Evolutionary conservation across 805 yeast genomes (phyloP).

Genomic region (Huiozyma naganishii): DNA sequence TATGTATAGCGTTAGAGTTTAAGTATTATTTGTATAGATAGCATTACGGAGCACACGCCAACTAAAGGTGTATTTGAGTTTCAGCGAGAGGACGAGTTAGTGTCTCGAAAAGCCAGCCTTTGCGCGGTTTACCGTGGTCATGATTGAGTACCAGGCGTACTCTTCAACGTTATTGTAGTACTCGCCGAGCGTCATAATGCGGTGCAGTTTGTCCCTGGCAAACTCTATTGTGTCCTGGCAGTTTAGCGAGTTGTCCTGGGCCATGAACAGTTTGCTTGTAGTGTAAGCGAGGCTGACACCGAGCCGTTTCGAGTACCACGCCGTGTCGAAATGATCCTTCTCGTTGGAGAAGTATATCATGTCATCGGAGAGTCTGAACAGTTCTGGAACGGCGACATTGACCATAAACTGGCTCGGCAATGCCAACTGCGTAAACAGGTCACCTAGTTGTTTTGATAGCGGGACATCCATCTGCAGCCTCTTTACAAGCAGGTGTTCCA

Average conservation of each 20-base stretch:
- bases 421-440: conserved; percentile 45
- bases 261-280: conserved; percentile 68
- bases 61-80: too few relatives aligned
- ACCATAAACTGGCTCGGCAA: conserved; percentile 49
- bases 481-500: conserved; percentile 35
- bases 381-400: conserved; percentile 47
- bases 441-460: conserved; percentile 23
- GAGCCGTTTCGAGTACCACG: conserved; percentile 87
- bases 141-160: conserved; percentile 62
- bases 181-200: conserved; percentile 44
- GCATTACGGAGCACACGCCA: too few relatives aligned
- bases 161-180: conserved; percentile 59
- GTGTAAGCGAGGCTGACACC: conserved; percentile 62
- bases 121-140: conserved; percentile 51
- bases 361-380: conserved; percentile 74
- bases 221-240: conserved; percentile 51
- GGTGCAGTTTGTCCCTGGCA: conserved; percentile 47
- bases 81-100: conserved; percentile 1
- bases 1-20: neutral
- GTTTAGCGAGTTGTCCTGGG: conserved; percentile 53
- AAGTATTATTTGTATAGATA: too few relatives aligned
- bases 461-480: conserved; percentile 38
- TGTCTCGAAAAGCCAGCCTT: conserved; percentile 55
- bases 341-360: conserved; percentile 74
- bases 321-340: conserved; percentile 55